Evolutionary conservation across 345 rosid genomes (phyloP).

Genomic region (Capsella bursapastoris): DNA sequence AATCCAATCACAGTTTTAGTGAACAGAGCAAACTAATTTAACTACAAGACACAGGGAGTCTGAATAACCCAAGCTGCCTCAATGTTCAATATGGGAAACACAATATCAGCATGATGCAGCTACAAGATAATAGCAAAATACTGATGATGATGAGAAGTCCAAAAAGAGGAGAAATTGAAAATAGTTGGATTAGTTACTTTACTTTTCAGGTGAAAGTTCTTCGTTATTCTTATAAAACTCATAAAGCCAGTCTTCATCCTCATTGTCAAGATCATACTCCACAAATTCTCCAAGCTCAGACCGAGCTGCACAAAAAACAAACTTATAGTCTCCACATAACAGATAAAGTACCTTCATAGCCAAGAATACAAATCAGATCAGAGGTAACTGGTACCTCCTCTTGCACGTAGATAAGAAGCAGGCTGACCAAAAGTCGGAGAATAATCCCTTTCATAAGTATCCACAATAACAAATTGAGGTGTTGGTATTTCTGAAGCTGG

Average conservation of each 20-base stretch:
- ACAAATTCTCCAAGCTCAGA: constrained; percentile 98
- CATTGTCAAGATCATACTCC: constrained; percentile 97
- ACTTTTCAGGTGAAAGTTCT: constrained; percentile 74
- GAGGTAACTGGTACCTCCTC: constrained; percentile 73
- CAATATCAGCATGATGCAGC: neutral
- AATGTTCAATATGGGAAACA: neutral
- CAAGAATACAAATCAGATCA: neutral
- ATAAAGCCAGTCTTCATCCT: constrained; percentile 95
- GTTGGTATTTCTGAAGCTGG: constrained; percentile 85
- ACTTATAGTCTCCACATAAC: constrained; percentile 4
- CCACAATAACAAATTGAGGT: constrained; percentile 86
- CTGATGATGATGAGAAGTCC: constrained; percentile 4
- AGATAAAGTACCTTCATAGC: neutral
- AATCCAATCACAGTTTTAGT: constrained; percentile 7
- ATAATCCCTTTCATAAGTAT: constrained; percentile 92
- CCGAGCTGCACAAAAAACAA: constrained; percentile 62
- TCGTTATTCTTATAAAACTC: constrained; percentile 66
- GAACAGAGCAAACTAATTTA: constrained; percentile 11
- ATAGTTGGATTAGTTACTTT: constrained; percentile 28
- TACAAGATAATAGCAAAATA: constrained; percentile 12
- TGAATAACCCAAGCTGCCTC: constrained; percentile 3
- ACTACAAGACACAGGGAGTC: neutral
- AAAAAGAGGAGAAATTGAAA: neutral
- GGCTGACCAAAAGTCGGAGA: constrained; percentile 78
- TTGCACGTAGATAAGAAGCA: constrained; percentile 84